Base-by-base conservation (phyloP, 768 basidiomycete genomes). In the Obba rivulosa region DNA sequence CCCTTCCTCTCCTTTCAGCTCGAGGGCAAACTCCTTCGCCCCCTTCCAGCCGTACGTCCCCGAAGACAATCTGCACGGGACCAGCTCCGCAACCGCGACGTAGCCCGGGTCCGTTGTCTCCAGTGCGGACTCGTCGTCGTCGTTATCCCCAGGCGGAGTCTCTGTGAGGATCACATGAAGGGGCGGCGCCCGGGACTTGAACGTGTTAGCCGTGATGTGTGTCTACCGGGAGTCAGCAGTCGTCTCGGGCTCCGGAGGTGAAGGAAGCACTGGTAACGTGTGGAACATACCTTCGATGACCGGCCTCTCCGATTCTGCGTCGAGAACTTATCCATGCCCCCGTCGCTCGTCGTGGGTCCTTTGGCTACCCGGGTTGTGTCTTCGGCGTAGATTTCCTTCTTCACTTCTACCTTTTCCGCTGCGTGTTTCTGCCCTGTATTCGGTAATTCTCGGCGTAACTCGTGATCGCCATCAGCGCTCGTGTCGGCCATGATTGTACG, bases 31-130 rank as follows among this genome's bases (percentile, higher is more conserved):
- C 22, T 81, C 76, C 62, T 82, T 85, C 62, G 65, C 77, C 1
- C 83, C 88, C 63, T 89, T 91, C 89, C 89, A 92, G 14, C 90
- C 89, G 62, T 85, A 88, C 60, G 85, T 87, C 10, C 88, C 87
- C 0, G 87, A 87, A 11, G 69, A 58, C 64, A 91, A 89, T 34
- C 76, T 70, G 50, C 66, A 75, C 1, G 89, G 78, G 4, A 74
- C 54, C 5, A 89, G 71, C 0, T 76, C 75, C 18, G 81, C 61
- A 35, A 66, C 73, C 14, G 77, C 79, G 53, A 89, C 69, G 60
- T 77, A 73, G 9, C 85, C 87, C 23, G 79, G 70, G 63, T 88
- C 87, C 3, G 61, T 64, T 3, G 66, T 57, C 5, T 67, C 64
- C 4, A 59, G 62, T 20, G 67, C 60, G 24, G 63, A 56, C 25